Percentiles rank a stretch among this genome's conserved stretches.
Conservation (phyloP, 1,284 basidiomycete genomes). For the Microbotryum lychnidis-dioicae region DNA sequence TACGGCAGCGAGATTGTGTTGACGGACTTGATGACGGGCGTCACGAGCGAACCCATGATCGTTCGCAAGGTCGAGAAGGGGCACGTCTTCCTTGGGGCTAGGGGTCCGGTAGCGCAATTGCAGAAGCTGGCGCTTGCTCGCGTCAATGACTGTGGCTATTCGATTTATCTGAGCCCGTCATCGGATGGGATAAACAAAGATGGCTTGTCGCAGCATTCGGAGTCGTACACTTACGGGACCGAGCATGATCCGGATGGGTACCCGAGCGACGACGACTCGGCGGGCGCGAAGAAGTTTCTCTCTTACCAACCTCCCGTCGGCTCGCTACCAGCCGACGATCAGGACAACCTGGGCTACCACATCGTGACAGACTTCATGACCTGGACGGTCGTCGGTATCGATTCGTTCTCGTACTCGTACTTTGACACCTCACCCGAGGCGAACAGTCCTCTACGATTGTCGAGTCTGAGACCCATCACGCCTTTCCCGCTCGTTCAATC, state of each 20-base stretch:
- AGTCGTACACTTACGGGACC: constrained; percentile 51
- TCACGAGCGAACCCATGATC: constrained; percentile 73
- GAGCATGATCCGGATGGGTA: not conserved
- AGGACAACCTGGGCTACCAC: constrained; percentile 59
- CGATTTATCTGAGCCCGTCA: constrained; percentile 4
- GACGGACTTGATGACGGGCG: constrained; percentile 73
- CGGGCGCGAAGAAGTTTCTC: constrained; percentile 66
- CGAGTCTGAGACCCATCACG: constrained; percentile 52
- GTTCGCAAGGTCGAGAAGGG: constrained; percentile 91
- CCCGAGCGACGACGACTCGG: constrained; percentile 46
- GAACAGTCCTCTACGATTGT: constrained; percentile 64
- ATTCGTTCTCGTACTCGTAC: constrained; percentile 88
- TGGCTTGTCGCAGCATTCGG: constrained; percentile 56
- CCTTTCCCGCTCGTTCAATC: constrained; percentile 80
- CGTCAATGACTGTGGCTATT: constrained; percentile 39
- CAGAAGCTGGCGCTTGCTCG: constrained; percentile 88
- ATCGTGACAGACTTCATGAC: constrained; percentile 89
- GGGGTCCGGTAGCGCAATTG: constrained; percentile 88
- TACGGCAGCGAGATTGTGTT: constrained; percentile 84
- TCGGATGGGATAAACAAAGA: constrained; percentile 50
- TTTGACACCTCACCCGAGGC: constrained; percentile 75
- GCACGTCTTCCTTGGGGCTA: constrained; percentile 47
- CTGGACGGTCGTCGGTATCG: constrained; percentile 92
- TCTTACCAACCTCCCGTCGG: constrained; percentile 65
- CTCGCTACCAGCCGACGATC: constrained; percentile 61